Base-by-base conservation (phyloP, 768 basidiomycete species). In the Lactarius evosmus region DNA sequence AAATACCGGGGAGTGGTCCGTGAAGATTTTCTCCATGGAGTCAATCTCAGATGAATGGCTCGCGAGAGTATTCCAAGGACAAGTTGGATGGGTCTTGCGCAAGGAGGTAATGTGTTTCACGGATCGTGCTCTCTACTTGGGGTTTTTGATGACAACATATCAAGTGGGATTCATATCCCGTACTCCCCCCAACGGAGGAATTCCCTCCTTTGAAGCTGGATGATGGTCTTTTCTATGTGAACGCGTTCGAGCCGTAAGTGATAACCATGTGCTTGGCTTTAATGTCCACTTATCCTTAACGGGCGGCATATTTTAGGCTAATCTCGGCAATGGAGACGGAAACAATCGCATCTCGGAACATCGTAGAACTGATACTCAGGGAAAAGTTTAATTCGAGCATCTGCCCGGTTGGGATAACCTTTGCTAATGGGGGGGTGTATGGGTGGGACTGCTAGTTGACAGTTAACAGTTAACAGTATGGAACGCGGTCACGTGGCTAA, bases 321-420 rank as follows among this genome's bases (percentile, higher is more conserved):
- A 89, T 95, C 52, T 91, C 87, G 16, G 93, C 93, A 7, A 97
- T 98, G 95, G 95, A 98, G 74, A 95, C 94, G 0, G 87, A 95
- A 75, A 93, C 91, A 0, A 74, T 96, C 34, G 81, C 91, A 0
- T 84, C 91, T 0, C 84, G 93, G 34, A 95, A 95, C 72, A 80
- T 89, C 41, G 91, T 93, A 53, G 92, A 93, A 69, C 76, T 91
- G 29, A 78, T 94, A 22, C 76, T 95, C 25, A 80, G 83, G 36
- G 89, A 93, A 34, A 82, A 87, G 69, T 94, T 89, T 73, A 76
- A 81, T 38, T 77, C 83, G 0, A 81, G 86, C n/a, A 80, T 94
- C 40, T 95, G 92, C 72, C 73, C 78, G 7, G 34, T 27, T 67
- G 22, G 49, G 52, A 4, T 12, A 22, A 5, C 4, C 9, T 22